These are phyloP conservation scores for Yarrowia porcina DNA, from an alignment of 805 yeast species.

Conservation along the genomic window DNA sequence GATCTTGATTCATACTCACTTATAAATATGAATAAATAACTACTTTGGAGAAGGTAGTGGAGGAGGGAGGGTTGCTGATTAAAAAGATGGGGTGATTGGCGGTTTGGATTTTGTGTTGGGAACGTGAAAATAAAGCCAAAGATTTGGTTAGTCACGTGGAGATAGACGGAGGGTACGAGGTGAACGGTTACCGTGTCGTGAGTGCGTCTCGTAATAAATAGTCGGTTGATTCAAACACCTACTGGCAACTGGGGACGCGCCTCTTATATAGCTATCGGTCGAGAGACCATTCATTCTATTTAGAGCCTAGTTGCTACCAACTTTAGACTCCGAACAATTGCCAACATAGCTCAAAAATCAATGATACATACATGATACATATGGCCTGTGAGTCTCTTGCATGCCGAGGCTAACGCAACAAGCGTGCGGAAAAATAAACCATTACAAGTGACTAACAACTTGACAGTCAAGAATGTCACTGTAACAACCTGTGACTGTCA, in stretches of 20 bases:
- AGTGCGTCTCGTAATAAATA: no score
- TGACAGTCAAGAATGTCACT: no score
- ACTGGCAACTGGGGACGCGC: neutral
- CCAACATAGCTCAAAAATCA: slow-evolving; percentile 16
- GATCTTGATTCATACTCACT: slow-evolving; percentile 23
- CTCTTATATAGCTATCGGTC: neutral
- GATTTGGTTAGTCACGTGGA: slow-evolving; percentile 18
- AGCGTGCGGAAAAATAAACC: slow-evolving; percentile 4
- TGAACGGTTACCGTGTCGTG: no score
- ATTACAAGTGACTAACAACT: no score
- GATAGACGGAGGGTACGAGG: slow-evolving; percentile 2
- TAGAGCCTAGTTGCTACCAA: slow-evolving; percentile 23
- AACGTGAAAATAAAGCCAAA: slow-evolving; percentile 24
- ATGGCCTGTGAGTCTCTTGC: neutral
- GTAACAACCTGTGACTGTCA: no score
- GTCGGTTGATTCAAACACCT: no score
- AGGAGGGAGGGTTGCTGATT: slow-evolving; percentile 6
- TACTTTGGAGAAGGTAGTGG: slow-evolving; percentile 5
- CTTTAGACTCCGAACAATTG: slow-evolving; percentile 25
- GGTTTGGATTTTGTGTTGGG: slow-evolving; percentile 22
- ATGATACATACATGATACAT: slow-evolving; percentile 3
- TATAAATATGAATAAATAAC: slow-evolving; percentile 21
- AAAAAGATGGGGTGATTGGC: slow-evolving; percentile 19
- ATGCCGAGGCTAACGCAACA: slow-evolving; percentile 14
- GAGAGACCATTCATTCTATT: neutral